These are phyloP conservation scores for Starmera stellimalicola DNA, from an alignment of 1,139 yeast species.

Conservation along the genomic window DNA sequence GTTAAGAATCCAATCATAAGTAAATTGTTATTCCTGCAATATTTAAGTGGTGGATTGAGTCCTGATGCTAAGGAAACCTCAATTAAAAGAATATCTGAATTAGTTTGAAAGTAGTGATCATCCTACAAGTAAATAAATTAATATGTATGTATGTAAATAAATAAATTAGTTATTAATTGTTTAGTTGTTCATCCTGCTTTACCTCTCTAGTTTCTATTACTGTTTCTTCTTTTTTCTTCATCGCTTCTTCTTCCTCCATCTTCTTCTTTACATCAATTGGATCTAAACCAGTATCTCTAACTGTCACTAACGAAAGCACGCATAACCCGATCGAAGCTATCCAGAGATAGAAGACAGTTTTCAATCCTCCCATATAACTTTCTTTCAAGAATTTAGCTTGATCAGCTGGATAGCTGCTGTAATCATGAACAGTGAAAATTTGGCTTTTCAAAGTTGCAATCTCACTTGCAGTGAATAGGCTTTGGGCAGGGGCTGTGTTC, in stretches of 20 bases:
- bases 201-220: too few relatives aligned
- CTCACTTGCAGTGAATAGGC: background rate
- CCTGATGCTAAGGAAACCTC: conserved; percentile 25
- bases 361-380: conserved; percentile 1
- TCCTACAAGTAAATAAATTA: too few relatives aligned
- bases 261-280: conserved; percentile 1
- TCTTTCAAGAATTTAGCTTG: background rate
- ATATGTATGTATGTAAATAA: too few relatives aligned
- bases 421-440: background rate
- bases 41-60: conserved; percentile 47
- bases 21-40: conserved; percentile 44
- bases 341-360: background rate
- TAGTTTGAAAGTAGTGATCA: too few relatives aligned
- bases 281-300: conserved; percentile 1
- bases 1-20: conserved; percentile 44
- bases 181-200: too few relatives aligned
- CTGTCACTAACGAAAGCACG: background rate
- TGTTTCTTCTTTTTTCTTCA: too few relatives aligned
- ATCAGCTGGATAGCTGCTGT: background rate
- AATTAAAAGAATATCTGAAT: conserved; percentile 20
- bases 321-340: background rate
- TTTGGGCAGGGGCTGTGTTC: background rate
- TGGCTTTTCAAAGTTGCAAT: background rate
- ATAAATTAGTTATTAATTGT: too few relatives aligned
- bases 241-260: background rate